Evolutionary conservation across 2,329 filamentous ascomycete species (phyloP).

Genomic region (Salinomyces thailandicus): DNA sequence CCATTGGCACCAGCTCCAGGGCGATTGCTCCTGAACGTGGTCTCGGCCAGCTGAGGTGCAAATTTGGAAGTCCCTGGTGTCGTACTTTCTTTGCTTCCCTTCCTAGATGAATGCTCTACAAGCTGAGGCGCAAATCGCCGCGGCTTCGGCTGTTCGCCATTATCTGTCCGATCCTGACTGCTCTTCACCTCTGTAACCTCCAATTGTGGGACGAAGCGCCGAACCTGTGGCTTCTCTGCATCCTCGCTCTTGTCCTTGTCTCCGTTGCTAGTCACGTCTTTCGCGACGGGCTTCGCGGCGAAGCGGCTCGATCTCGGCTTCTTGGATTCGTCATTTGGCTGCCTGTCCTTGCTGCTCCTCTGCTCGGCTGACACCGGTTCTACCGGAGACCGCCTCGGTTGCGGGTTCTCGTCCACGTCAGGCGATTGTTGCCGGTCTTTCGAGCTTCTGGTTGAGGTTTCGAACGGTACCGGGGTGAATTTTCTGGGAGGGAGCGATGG

Average conservation of each 20-base stretch:
- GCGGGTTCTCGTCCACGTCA: conserved; percentile 11
- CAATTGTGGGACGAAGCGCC: conserved; percentile 63
- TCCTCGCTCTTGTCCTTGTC: conserved; percentile 26
- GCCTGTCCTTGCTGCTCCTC: conserved; percentile 19
- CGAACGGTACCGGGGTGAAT: conserved; percentile 8
- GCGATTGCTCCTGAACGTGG: conserved; percentile 19
- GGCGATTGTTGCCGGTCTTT: conserved; percentile 23
- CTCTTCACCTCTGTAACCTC: conserved; percentile 29
- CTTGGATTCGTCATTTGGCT: conserved; percentile 5
- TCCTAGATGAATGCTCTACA: conserved; percentile 43
- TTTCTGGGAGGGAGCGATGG: conserved; percentile 7
- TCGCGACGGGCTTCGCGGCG: conserved; percentile 51
- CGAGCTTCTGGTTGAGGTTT: conserved; percentile 10
- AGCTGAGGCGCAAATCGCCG: conserved; percentile 64
- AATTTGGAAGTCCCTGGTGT: conserved; percentile 18
- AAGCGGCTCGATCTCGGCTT: conserved; percentile 40
- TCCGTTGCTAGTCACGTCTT: conserved; percentile 21
- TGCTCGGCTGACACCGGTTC: conserved; percentile 39
- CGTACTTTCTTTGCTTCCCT: conserved; percentile 6
- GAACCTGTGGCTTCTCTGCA: conserved; percentile 15
- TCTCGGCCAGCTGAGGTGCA: conserved; percentile 26
- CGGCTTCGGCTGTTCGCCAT: conserved; percentile 16
- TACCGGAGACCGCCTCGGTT: conserved; percentile 48
- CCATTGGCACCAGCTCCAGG: conserved; percentile 6
- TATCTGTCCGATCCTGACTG: conserved; percentile 21